Base-by-base conservation (phyloP, 2,329 filamentous ascomycete species). In the Paramyrothecium sp. region DNA sequence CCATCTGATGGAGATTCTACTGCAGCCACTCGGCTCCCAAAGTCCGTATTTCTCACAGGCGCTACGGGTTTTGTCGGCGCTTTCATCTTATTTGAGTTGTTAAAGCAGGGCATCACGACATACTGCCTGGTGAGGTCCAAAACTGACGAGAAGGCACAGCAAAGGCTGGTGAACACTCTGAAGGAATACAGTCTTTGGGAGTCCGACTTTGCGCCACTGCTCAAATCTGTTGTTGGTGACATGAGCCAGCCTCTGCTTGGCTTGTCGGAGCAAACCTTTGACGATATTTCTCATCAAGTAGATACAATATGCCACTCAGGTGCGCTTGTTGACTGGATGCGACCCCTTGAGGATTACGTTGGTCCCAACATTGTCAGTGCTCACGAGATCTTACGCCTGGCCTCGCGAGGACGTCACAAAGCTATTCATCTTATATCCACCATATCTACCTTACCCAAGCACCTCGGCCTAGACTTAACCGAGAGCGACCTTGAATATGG, bases 311-410 rank as follows among this genome's bases (percentile, higher is more conserved):
- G 60, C 46, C 60, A 60, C 44, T 58, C 60, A 11, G 60, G 53
- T 4, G 55, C 53, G n/a, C 58, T 61, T 3, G 60, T 61, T 12
- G 60, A 61, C 38, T 61, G 60, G 60, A 52, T 59, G 52, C 51
- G 60, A 10, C 58, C 60, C 8, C 30, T 61, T 19, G 58, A 61
- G n/a, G 58, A 61, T 30, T 61, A 61, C 48, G 41, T 60, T 21
- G 60, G 60, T 17, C 60, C 60, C 2, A 61, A 61, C 49, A 53
- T 61, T 10, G 49, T 60, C 47, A 60, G 60, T 23, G 54, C 60
- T 5, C 60, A 61, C 44, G 60, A 61, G 20, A 46, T 60, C 16
- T 34, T 61, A 17, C 60, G 60, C 5, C 51, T 53, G 7, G 51
- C 51, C 8, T 53, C 51, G 8, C 19, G 30, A 19, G 51, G 51